Evolutionary conservation across 306 rosid species (phyloP).

Genomic region (Abrus precatorius): DNA sequence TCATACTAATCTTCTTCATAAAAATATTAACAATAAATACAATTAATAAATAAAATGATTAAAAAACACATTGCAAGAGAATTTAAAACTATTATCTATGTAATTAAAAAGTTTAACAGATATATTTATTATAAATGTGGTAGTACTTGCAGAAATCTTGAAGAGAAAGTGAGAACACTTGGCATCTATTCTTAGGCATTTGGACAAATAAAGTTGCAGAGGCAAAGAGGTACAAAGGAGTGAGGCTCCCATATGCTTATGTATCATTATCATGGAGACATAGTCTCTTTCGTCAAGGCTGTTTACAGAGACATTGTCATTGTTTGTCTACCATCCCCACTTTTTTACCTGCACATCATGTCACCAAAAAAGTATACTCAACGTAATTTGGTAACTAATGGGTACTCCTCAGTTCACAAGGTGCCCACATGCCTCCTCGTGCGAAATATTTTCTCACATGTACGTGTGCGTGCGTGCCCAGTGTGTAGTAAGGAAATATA

Average conservation of each 20-base stretch:
- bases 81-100: not conserved
- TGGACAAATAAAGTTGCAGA: not conserved
- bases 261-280: slow-evolving; percentile 58
- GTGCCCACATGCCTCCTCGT: not conserved
- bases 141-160: not conserved
- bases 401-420: not conserved
- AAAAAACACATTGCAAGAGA: not conserved
- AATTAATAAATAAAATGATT: too few relatives aligned
- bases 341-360: slow-evolving; percentile 55
- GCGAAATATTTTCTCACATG: not conserved
- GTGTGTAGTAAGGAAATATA: not conserved
- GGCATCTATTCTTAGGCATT: not conserved
- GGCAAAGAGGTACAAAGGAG: slow-evolving; percentile 19
- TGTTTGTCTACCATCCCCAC: slow-evolving; percentile 48
- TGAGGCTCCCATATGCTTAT: slow-evolving; percentile 46
- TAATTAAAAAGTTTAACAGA: not conserved
- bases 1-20: too few relatives aligned
- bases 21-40: too few relatives aligned
- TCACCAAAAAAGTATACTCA: slow-evolving; percentile 33
- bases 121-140: too few relatives aligned
- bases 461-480: not conserved
- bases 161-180: slow-evolving; percentile 1
- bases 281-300: slow-evolving; percentile 52
- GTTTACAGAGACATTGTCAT: slow-evolving; percentile 48
- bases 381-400: slow-evolving; percentile 9